Evolutionary conservation across 495 filamentous ascomycete species (phyloP).

Genomic region (Trichoderma gamsii): DNA sequence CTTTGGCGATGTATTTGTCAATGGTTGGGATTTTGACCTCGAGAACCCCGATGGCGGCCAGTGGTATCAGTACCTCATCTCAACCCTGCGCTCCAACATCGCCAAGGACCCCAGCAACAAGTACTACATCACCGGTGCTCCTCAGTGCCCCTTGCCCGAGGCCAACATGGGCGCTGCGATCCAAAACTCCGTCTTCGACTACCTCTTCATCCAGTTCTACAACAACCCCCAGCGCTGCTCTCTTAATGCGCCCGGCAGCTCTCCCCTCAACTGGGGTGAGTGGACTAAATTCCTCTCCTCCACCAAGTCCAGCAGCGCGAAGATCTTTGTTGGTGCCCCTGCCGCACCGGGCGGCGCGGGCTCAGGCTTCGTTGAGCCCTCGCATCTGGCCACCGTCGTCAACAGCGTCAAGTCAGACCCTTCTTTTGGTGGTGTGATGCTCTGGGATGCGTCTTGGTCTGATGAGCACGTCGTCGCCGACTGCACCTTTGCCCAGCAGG

Average conservation of each 20-base stretch:
- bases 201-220: conserved; percentile 23
- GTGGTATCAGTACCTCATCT: conserved; percentile 17
- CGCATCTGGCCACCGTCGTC: conserved; percentile 19
- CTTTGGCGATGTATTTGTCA: conserved; percentile 44
- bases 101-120: conserved; percentile 29
- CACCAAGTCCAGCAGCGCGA: conserved; percentile 46
- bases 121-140: conserved; percentile 50
- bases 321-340: conserved; percentile 53
- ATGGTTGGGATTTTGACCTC: conserved; percentile 55
- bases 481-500: conserved; percentile 19
- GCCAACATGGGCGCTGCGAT: conserved; percentile 24
- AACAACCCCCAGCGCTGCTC: conserved; percentile 25
- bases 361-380: no score
- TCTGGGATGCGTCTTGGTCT: conserved; percentile 28
- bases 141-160: conserved; percentile 51
- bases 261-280: conserved; percentile 50
- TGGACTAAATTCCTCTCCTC: conserved; percentile 53
- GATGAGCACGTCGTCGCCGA: conserved; percentile 16
- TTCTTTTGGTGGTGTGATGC: conserved; percentile 26
- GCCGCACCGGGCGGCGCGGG: no score
- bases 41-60: neutral
- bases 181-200: conserved; percentile 37
- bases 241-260: conserved; percentile 21
- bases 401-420: conserved; percentile 20
- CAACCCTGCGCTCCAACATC: conserved; percentile 37